Evolutionary conservation across 2,329 filamentous ascomycete species (phyloP), one percentile per base, ranked within the genome.

Genomic region (Xylariaceae sp.): DNA sequence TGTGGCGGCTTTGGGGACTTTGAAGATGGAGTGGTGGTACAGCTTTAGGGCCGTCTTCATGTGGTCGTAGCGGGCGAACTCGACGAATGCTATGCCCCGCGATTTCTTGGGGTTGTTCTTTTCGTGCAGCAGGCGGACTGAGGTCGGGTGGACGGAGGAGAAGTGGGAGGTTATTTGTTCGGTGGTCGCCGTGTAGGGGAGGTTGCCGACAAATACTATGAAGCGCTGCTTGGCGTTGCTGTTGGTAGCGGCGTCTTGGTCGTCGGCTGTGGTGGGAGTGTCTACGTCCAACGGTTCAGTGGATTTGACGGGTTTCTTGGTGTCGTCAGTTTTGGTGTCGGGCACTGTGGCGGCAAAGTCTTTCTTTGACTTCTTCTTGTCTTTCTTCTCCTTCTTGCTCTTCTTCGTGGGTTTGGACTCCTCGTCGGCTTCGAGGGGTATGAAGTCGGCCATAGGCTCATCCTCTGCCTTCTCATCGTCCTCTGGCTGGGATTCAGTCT

Each of bases 21-120:
- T 50, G 67, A 97, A 95, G 58, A 80, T 79, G 54, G 84, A 88
- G 73, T 97, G 92, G 73, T 97, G 92, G 73, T 93, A 93, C 58
- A 90, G 84, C 71, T 92, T 89, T 55, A 97, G 78, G 66, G 90
- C 96, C 31, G 90, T 94, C 77, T 95, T 89, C 90, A 96, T 95
- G 67, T 88, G 84, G 71, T 92, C 88, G 73, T 86, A 95, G 60
- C 84, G 81, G 58, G 84, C 84, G 67, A 97, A 97, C 71, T 97
- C 93, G 62, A 97, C 77, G 70, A 97, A 96, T 6, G 89, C 90
- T 63, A 88, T 87, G 34, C 90, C 89, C 60, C 87, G 87, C 65
- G 83, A 87, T 59, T 84, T 82, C 49, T 75, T 77, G 12, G 81
- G 78, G 58, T 83, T 76, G 48, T 75, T 75, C 60, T 84, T 83